These are phyloP conservation scores for Dactylis glomerata DNA, from an alignment of 176 grass and related monocot species.

Conservation along the genomic window DNA sequence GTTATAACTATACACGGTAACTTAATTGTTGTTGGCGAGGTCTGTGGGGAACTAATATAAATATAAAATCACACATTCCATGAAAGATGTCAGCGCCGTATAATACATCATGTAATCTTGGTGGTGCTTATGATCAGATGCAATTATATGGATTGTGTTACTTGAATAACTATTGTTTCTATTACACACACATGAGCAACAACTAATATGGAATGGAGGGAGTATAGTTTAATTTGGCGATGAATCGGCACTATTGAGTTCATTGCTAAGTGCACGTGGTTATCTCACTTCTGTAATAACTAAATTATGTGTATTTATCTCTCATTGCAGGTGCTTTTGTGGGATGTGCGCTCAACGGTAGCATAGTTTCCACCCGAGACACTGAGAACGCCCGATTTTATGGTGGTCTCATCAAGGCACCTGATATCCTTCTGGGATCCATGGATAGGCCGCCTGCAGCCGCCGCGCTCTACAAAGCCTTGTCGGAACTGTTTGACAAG, in stretches of 20 bases:
- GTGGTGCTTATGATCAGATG: neutral
- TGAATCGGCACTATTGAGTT: neutral
- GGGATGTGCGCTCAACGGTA: conserved; percentile 83
- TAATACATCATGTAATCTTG: neutral
- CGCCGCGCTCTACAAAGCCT: conserved; percentile 56
- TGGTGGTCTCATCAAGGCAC: conserved; percentile 55
- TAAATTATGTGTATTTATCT: conserved; percentile 26
- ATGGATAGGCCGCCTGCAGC: conserved; percentile 60
- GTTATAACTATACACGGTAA: neutral
- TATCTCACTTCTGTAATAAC: conserved; percentile 35
- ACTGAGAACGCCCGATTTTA: conserved; percentile 74
- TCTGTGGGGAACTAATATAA: neutral
- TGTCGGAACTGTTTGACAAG: conserved; percentile 62
- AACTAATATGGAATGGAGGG: too few species aligned
- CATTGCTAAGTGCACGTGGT: neutral
- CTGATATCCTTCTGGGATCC: conserved; percentile 82
- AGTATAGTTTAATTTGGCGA: neutral
- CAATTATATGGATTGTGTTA: neutral
- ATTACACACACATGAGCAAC: neutral
- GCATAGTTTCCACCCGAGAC: conserved; percentile 56
- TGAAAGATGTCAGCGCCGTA: neutral
- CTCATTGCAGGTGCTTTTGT: conserved; percentile 73
- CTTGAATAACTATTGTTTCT: neutral
- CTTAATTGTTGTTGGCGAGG: neutral
- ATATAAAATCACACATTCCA: neutral